Evolutionary conservation across 352 stramenopile genomes (phyloP), one percentile per base, ranked within the genome.

Genomic region (Globisporangium splendens): DNA sequence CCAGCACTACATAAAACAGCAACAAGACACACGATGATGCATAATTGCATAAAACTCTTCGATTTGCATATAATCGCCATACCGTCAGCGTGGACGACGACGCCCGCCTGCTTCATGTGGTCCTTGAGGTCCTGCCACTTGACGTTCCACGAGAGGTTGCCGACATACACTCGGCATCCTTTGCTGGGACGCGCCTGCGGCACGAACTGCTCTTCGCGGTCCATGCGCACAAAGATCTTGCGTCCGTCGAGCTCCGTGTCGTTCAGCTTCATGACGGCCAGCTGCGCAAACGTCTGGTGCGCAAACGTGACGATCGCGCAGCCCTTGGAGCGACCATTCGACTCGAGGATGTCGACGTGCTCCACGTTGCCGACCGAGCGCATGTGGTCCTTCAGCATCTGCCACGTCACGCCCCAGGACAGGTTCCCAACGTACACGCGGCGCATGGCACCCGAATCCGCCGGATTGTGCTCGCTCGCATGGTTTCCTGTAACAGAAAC

Each of bases 81-180:
- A 94, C 84, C 83, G 47, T 91, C 83, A 0, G 83, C 83, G 60
- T 93, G 78, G 0, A 96, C 76, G 42, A 98, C 89, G 5, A 67
- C 82, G 8, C 90, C 89, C 0, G 73, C 79, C 14, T 81, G 75
- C 62, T 93, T 94, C 86, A 98, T 98, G 72, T 98, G 84, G 72
- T 99, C 94, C 68, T 98, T 98, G 20, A 99, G 83, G 24, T 98
- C 89, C 61, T 97, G 88, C 93, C 93, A 98, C 48, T 89, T 95
- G 42, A 97, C 83, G 42, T 79, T 80, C 88, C 90, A 98, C 33
- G 82, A 81, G 11, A 99, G 68, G 58, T 99, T 97, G 46, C 85
- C 85, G 12, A 97, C 84, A 58, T 93, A 96, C 14, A 97, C 88
- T 12, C 88, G 81, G 28, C 70, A 81, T 46, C 83, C 70, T 18